A percentile compares a stretch with the other conserved stretches of the same genome.
phyloP scores from a whole-genome alignment of 2,329 filamentous ascomycete genomes.

The Xylariales sp. region DNA sequence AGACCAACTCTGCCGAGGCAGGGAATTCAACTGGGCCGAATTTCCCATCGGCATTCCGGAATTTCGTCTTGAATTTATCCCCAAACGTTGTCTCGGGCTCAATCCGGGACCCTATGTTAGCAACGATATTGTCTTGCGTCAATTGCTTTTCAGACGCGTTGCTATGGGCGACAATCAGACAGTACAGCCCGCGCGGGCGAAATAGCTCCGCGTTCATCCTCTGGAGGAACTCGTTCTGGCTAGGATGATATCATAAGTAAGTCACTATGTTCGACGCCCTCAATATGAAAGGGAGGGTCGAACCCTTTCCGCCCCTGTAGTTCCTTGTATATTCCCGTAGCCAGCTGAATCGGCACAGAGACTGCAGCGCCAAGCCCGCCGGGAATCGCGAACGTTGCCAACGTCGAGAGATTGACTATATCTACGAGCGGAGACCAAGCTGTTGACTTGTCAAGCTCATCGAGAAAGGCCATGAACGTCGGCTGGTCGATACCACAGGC shows the following conservation, averaged over 20 bases:
- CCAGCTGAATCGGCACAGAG: slow-evolving; percentile 27
- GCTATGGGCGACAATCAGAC: slow-evolving; percentile 42
- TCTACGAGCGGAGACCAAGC: slow-evolving; percentile 22
- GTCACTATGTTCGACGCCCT: neutral
- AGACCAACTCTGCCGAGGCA: slow-evolving; percentile 38
- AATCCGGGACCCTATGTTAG: neutral
- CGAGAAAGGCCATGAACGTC: slow-evolving; percentile 43
- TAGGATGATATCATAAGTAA: neutral
- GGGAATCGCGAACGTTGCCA: slow-evolving; percentile 17
- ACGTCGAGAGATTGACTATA: slow-evolving; percentile 23
- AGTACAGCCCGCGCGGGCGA: slow-evolving; percentile 43
- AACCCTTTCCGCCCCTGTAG: slow-evolving; percentile 35
- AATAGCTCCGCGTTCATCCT: slow-evolving; percentile 46
- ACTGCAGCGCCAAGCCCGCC: slow-evolving; percentile 18
- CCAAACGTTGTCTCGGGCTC: neutral
- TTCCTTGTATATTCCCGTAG: slow-evolving; percentile 32
- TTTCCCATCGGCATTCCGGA: slow-evolving; percentile 36
- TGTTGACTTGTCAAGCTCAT: slow-evolving; percentile 40
- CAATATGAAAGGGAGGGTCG: neutral
- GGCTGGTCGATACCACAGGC: slow-evolving; percentile 41
- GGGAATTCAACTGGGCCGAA: slow-evolving; percentile 39
- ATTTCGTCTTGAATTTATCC: slow-evolving; percentile 10
- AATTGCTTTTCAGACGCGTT: slow-evolving; percentile 22
- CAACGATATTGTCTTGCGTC: slow-evolving; percentile 12
- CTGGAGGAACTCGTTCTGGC: slow-evolving; percentile 40